Conservation (phyloP, 768 basidiomycete genomes). For the Tephrocybe sp. region DNA sequence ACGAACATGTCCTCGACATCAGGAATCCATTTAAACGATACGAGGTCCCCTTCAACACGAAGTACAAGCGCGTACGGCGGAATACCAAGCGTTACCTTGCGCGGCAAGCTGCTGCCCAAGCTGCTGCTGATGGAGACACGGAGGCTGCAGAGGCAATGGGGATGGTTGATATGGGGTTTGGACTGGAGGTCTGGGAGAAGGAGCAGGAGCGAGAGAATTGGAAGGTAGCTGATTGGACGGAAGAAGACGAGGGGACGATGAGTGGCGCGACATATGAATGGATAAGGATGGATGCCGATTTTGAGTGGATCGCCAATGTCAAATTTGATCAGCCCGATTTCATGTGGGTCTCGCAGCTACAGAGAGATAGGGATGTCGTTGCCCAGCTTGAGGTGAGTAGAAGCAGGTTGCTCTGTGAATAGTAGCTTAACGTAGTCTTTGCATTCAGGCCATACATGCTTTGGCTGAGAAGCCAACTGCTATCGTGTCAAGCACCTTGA, state of each 20-base stretch:
- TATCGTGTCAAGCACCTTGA: constrained; percentile 87
- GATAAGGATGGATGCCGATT: constrained; percentile 98
- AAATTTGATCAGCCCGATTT: constrained; percentile 96
- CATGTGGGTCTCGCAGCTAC: constrained; percentile 97
- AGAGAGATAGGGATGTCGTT: constrained; percentile 93
- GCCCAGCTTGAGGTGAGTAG: constrained; percentile 89
- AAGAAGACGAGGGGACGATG: constrained; percentile 93
- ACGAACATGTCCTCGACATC: constrained; percentile 96
- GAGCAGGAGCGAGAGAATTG: constrained; percentile 90
- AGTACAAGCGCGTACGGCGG: constrained; percentile 93
- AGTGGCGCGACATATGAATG: constrained; percentile 97
- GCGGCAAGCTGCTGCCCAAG: constrained; percentile 88
- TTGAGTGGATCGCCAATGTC: constrained; percentile 96
- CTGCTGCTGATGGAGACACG: constrained; percentile 87
- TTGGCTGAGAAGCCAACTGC: constrained; percentile 78
- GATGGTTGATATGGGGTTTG: constrained; percentile 93
- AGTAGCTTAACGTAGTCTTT: background rate
- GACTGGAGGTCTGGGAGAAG: constrained; percentile 94
- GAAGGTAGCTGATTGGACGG: constrained; percentile 98
- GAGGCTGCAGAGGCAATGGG: constrained; percentile 94
- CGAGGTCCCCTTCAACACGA: constrained; percentile 98
- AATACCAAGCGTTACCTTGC: constrained; percentile 97
- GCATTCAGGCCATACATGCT: constrained; percentile 82
- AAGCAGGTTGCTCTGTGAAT: background rate
- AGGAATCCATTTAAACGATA: constrained; percentile 87